Evolutionary conservation across 139 green algal genomes (phyloP).

Genomic region (Picochlorum sp.): DNA sequence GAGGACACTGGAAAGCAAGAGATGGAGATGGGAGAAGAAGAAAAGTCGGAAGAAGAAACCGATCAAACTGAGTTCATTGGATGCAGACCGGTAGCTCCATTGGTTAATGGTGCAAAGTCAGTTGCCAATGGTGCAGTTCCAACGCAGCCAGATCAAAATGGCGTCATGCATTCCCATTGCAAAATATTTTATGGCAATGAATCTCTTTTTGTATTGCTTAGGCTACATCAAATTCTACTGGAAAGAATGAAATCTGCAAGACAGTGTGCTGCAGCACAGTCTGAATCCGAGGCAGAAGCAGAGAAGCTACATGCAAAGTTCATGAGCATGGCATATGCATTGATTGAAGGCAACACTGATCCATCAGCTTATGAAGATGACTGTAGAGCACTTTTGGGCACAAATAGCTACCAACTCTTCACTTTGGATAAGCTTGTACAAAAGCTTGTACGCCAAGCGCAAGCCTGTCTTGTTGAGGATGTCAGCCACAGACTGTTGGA

Average conservation of each 20-base stretch:
- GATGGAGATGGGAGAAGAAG: not conserved
- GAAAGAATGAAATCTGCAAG: constrained; percentile 49
- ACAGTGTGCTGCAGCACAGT: constrained; percentile 15
- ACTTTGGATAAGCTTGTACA: constrained; percentile 25
- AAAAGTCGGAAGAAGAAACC: constrained; percentile 10
- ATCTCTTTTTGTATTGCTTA: constrained; percentile 83
- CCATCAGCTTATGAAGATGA: constrained; percentile 60
- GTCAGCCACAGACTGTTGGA: constrained; percentile 44
- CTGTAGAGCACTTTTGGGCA: constrained; percentile 46
- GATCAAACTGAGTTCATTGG: constrained; percentile 13
- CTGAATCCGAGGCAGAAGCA: not conserved
- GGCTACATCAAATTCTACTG: constrained; percentile 75
- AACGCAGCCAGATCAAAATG: not conserved
- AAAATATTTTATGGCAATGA: constrained; percentile 83
- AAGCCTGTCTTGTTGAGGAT: constrained; percentile 56
- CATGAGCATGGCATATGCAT: constrained; percentile 33
- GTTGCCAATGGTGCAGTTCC: not conserved
- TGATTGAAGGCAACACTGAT: constrained; percentile 59
- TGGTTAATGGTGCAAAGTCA: not conserved
- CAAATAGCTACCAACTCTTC: constrained; percentile 18
- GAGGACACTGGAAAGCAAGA: constrained; percentile 12
- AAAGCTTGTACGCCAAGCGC: constrained; percentile 80
- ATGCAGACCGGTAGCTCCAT: constrained; percentile 17
- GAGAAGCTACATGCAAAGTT: constrained; percentile 23
- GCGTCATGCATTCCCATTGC: constrained; percentile 3